Evolutionary conservation across 176 grass and related monocot genomes (phyloP), one percentile per base, ranked within the genome.

Genomic region (Alopecurus myosuroides): DNA sequence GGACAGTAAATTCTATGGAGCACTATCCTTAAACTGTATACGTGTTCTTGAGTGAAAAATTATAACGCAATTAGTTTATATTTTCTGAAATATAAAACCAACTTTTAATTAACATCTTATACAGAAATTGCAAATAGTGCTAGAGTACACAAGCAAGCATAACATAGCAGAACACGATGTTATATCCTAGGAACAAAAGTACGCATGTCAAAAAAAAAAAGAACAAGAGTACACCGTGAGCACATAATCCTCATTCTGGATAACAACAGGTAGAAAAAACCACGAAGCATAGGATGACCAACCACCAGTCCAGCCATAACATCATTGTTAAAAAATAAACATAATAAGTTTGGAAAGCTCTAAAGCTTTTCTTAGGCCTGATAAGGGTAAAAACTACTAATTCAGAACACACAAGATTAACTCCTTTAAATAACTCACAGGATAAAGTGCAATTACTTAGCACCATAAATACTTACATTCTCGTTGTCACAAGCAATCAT

Each of bases 401-500:
- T 51, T 74, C 63, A 45, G 25, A 58, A 79, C 19, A 20, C 19
- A 67, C 41, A 28, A 41, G 25, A n/a, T 36, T 63, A 85, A 82
- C 35, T 53, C 23, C 20, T 13, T 1, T n/a, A 78, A 77, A 70
- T 22, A 83, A 60, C 66, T 53, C 33, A 69, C 12, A 85, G 46
- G 40, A 55, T 2, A 23, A 23, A 85, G 6, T 45, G 65, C n/a
- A 29, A 71, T 57, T 82, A 66, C 35, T 70, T 80, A 86, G 68
- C 17, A 86, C 48, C 37, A 49, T 57, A 60, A 77, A 51, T 42
- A 92, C 96, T 95, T 95, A 98, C 96, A 84, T 88, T 98, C 25
- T 98, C 96, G 87, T 95, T 98, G 78, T 98, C 96, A 73, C 96
- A 98, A 20, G 96, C 96, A 77, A 98, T 95, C 96, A 95, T 98